Percentiles rank a stretch among this genome's conserved stretches.
These are phyloP conservation scores for Aristolochia californica DNA, from an alignment of 164 flowering plant genomes.

Conservation along the genomic window DNA sequence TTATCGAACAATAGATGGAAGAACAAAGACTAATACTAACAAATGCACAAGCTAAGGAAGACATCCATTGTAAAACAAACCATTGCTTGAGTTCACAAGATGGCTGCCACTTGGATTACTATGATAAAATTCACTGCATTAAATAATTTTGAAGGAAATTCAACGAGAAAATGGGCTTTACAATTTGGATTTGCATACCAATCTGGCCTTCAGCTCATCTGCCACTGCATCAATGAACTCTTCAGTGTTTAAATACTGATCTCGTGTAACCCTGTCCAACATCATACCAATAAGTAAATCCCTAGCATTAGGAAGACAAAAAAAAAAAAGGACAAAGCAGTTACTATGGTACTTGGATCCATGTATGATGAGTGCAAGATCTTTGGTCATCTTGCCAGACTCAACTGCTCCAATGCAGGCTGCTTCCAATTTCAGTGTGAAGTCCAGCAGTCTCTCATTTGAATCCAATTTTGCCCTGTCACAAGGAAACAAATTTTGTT, in stretches of 20 bases:
- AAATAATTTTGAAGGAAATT: not conserved
- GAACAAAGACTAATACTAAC: too few relatives aligned
- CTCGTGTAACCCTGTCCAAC: constrained; percentile 46
- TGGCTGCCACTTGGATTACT: not conserved
- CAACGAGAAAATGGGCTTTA: constrained; percentile 3
- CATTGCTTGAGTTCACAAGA: not conserved
- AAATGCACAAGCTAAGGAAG: not conserved
- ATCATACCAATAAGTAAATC: not conserved
- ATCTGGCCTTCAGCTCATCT: constrained; percentile 60
- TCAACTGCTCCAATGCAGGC: constrained; percentile 75
- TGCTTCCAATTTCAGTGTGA: constrained; percentile 73
- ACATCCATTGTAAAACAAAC: not conserved
- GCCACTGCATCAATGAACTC: constrained; percentile 96
- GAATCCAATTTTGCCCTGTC: constrained; percentile 83
- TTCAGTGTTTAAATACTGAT: constrained; percentile 68
- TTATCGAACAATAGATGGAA: too few relatives aligned
- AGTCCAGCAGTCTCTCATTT: constrained; percentile 51
- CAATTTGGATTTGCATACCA: constrained; percentile 27
- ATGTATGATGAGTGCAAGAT: constrained; percentile 81
- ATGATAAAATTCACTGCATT: not conserved
- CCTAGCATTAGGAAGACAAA: not conserved
- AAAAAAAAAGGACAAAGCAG: constrained; percentile 5
- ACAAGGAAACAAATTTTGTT: not conserved
- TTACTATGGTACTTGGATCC: constrained; percentile 56
- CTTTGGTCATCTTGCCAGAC: constrained; percentile 95